Base-by-base conservation (phyloP, 1,284 basidiomycete genomes). In the Sparassis latifolia region DNA sequence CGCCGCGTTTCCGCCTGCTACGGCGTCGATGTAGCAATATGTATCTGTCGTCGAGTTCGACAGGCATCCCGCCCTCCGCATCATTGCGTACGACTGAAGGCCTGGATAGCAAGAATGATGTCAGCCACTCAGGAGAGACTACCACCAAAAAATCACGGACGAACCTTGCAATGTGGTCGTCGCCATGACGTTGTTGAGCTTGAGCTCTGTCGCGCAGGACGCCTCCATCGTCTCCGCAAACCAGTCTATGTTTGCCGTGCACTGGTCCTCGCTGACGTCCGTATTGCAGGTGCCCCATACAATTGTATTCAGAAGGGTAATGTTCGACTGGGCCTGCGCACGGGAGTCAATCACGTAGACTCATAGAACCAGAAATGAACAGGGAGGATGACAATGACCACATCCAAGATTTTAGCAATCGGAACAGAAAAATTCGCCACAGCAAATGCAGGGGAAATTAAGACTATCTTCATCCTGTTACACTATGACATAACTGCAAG, bases 271-370 rank as follows among this genome's bases (percentile, higher is more conserved):
- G 3, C 65, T 63, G 1, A 67, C 61, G n/a, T 61, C 68, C 5
- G 85, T 86, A 60, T 86, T 86, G 64, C 86, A 89, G 0, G 84
- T 89, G 3, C 85, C 86, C 82, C 83, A 89, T 5, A 92, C 59
- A 35, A 91, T 71, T 2, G 71, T 63, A 61, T 90, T 92, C 56
- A 90, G 71, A 37, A 72, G 64, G 1, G 80, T 77, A 44, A 83
- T 66, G 65, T 91, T 82, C 1, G 66, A 63, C 59, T 89, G 80
- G 12, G 79, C 76, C 84, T 89, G 66, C 62, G 66, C 58, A 40
- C 44, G 20, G 20, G 20, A 20, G 20, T 20, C 20, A 20, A 51
- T 47, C 2, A 49, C 40, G 30, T 20, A 20, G 20, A 20, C 20
- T 20, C 20, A 20, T 20, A 20, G 20, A 20, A 20, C 20, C 20